phyloP scores from a whole-genome alignment of 495 filamentous ascomycete species.

The Durotheca rogersii region DNA sequence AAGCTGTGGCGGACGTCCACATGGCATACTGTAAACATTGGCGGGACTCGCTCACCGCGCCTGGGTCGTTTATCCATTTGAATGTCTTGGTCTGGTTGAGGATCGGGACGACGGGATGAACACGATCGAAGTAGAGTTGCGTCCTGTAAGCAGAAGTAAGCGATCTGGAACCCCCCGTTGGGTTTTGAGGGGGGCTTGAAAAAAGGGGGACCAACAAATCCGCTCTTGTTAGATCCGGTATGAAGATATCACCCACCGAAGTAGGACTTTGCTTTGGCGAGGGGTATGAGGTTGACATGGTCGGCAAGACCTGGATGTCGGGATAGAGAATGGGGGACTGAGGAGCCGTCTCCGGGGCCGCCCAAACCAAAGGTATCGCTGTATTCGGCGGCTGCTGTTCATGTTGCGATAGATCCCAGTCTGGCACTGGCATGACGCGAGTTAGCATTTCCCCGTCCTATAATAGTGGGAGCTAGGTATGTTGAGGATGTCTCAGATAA shows the following conservation, averaged over 20 bases:
- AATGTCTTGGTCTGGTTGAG: conserved; percentile 44
- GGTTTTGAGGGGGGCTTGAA: conserved; percentile 33
- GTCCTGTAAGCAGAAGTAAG: conserved; percentile 23
- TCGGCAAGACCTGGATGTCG: conserved; percentile 29
- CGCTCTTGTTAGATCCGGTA: conserved; percentile 44
- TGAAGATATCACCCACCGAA: conserved; percentile 20
- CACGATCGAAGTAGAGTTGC: conserved; percentile 60
- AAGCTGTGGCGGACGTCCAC: conserved; percentile 55
- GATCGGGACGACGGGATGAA: conserved; percentile 56
- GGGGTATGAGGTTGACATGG: conserved; percentile 32
- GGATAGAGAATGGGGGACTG: conserved; percentile 24
- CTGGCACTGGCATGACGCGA: conserved; percentile 13
- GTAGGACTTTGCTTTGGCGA: conserved; percentile 25
- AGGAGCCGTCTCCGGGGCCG: conserved; percentile 11
- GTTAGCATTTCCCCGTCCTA: conserved; percentile 5
- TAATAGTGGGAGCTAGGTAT: not conserved
- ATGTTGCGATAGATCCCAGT: conserved; percentile 23
- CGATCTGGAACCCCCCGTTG: not conserved
- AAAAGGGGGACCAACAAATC: conserved; percentile 42
- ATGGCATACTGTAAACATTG: conserved; percentile 56
- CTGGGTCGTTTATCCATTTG: conserved; percentile 26
- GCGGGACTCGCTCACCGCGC: conserved; percentile 27
- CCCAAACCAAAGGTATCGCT: conserved; percentile 19
- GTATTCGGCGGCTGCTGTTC: conserved; percentile 9
- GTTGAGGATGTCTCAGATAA: conserved; percentile 32